Conservation (phyloP, 257 asterid species). For the Salvia hispanica region DNA sequence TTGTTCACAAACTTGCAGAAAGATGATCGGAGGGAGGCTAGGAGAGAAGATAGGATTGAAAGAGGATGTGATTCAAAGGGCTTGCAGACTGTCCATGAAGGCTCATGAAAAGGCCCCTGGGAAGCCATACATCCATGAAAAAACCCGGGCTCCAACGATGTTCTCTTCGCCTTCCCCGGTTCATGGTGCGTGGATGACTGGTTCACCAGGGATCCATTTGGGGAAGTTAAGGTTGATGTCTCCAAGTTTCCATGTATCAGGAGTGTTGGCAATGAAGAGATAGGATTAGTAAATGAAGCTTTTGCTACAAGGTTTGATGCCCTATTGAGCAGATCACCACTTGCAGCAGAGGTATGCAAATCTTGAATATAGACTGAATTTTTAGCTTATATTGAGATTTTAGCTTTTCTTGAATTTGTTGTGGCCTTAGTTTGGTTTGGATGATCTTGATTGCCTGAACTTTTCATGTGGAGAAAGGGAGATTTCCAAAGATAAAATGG, state of each 20-base stretch:
- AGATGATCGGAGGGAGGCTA: conserved; percentile 50
- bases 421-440: not conserved
- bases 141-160: conserved; percentile 48
- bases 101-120: conserved; percentile 60
- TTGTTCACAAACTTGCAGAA: not conserved
- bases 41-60: conserved; percentile 54
- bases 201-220: conserved; percentile 57
- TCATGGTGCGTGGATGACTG: conserved; percentile 65
- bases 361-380: not conserved
- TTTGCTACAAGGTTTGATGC: conserved; percentile 55
- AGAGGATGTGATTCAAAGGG: conserved; percentile 63
- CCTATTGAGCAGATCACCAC: conserved; percentile 55
- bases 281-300: conserved; percentile 65
- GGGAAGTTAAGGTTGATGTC: conserved; percentile 52
- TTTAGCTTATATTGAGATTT: too few species aligned
- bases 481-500: not conserved
- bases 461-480: conserved; percentile 6
- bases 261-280: conserved; percentile 62
- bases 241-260: conserved; percentile 57
- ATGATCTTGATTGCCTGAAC: conserved; percentile 18
- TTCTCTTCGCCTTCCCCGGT: conserved; percentile 69
- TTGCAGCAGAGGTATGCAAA: conserved; percentile 57
- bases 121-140: conserved; percentile 57
- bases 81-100: conserved; percentile 63
- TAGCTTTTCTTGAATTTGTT: not conserved